Conservation (phyloP, 257 asterid species). For the Petunia secreta region DNA sequence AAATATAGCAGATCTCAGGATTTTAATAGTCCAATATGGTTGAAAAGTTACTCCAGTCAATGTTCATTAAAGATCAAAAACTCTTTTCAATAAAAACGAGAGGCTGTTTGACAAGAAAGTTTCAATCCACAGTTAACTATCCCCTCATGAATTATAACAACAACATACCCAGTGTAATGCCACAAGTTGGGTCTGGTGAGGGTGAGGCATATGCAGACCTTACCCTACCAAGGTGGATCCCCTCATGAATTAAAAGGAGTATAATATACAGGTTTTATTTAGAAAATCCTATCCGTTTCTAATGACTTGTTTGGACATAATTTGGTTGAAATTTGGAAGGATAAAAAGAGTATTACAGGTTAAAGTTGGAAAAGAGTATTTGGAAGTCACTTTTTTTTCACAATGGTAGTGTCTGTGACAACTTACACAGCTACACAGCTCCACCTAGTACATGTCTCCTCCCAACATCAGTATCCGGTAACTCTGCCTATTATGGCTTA, state of each 20-base stretch:
- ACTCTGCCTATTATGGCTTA: neutral
- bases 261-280: neutral
- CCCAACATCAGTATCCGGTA: neutral
- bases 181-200: too few relatives aligned
- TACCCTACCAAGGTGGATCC: too few relatives aligned
- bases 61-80: constrained; percentile 14
- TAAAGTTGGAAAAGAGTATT: too few relatives aligned
- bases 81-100: neutral
- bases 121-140: neutral
- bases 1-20: constrained; percentile 10
- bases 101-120: neutral
- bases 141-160: too few relatives aligned
- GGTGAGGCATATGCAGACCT: too few relatives aligned
- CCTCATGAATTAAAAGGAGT: neutral
- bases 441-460: neutral
- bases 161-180: too few relatives aligned
- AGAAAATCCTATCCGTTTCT: too few relatives aligned
- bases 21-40: constrained; percentile 9
- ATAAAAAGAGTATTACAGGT: too few relatives aligned
- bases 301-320: neutral
- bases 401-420: neutral
- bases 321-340: too few relatives aligned
- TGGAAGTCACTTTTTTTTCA: neutral
- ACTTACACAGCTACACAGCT: neutral
- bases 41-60: neutral